Percentiles rank a stretch among this genome's conserved stretches.
Conservation (phyloP, 148 eudicot genomes). For the Arctostaphylos glauca region DNA sequence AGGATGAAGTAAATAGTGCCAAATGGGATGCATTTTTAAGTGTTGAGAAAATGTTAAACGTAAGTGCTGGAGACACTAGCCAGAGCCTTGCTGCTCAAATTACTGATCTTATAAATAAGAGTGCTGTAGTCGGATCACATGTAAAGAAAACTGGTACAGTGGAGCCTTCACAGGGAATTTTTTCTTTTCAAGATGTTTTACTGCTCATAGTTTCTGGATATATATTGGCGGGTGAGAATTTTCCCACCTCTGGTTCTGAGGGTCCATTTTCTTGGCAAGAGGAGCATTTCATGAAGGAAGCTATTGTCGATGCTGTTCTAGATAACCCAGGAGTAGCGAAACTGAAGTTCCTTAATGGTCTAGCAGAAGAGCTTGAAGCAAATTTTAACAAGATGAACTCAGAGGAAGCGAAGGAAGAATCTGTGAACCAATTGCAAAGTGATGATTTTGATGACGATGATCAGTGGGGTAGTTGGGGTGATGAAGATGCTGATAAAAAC, state of each 20-base stretch:
- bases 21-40: slow-evolving; percentile 94
- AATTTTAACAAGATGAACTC: slow-evolving; percentile 45
- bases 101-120: slow-evolving; percentile 78
- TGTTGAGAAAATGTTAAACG: slow-evolving; percentile 88
- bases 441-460: slow-evolving; percentile 89
- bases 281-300: slow-evolving; percentile 90
- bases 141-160: slow-evolving; percentile 28
- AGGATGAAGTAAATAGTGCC: slow-evolving; percentile 60
- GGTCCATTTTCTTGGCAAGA: slow-evolving; percentile 99
- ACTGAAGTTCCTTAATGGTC: slow-evolving; percentile 66
- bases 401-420: slow-evolving; percentile 43
- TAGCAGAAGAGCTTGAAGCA: slow-evolving; percentile 59
- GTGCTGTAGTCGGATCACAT: slow-evolving; percentile 51
- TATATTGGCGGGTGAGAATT: slow-evolving; percentile 86
- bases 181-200: slow-evolving; percentile 74
- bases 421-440: slow-evolving; percentile 31
- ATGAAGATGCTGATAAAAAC: slow-evolving; percentile 64
- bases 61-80: slow-evolving; percentile 87
- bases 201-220: slow-evolving; percentile 74
- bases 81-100: slow-evolving; percentile 98
- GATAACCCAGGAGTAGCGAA: slow-evolving; percentile 69
- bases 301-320: slow-evolving; percentile 81
- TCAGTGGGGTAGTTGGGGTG: slow-evolving; percentile 91
- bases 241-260: slow-evolving; percentile 85
- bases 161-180: slow-evolving; percentile 52